Evolutionary conservation across 2,329 filamentous ascomycete species (phyloP).

Genomic region (Iodosphaeria phyllophila): DNA sequence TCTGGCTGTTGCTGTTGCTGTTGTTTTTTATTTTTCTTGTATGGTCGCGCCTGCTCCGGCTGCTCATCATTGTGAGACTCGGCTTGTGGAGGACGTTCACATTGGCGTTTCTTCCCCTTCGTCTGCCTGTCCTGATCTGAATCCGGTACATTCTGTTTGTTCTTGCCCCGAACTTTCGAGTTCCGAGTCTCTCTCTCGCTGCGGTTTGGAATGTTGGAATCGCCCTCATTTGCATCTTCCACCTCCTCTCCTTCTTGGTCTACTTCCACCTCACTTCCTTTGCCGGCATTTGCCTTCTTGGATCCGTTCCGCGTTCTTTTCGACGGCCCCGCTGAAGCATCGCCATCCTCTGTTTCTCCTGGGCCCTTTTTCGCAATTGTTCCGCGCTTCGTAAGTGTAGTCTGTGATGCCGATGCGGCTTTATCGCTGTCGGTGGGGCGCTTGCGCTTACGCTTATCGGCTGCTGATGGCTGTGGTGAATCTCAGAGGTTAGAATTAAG

Average conservation of each 20-base stretch:
- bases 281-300: too few species aligned
- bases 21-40: neutral
- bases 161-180: slow-evolving; percentile 1
- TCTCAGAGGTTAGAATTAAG: neutral
- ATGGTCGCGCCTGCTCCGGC: neutral
- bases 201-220: slow-evolving; percentile 3
- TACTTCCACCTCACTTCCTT: slow-evolving; percentile 3
- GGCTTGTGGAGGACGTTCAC: neutral
- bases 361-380: slow-evolving; percentile 3
- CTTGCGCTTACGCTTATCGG: slow-evolving; percentile 20
- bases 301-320: too few species aligned
- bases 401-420: slow-evolving; percentile 9
- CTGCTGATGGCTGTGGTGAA: slow-evolving; percentile 8
- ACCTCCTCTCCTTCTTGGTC: slow-evolving; percentile 5
- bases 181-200: slow-evolving; percentile 1
- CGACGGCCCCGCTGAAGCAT: too few species aligned
- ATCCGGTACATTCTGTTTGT: neutral
- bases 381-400: slow-evolving; percentile 5
- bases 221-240: slow-evolving; percentile 11
- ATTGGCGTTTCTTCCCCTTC: neutral
- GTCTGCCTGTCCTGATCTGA: too few species aligned
- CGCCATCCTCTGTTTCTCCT: too few species aligned
- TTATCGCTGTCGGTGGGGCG: slow-evolving; percentile 18
- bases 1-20: neutral
- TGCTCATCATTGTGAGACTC: slow-evolving; percentile 1